These are phyloP conservation scores for Phyllosticta citribraziliensis DNA, from an alignment of 2,329 filamentous ascomycete genomes.

Conservation along the genomic window DNA sequence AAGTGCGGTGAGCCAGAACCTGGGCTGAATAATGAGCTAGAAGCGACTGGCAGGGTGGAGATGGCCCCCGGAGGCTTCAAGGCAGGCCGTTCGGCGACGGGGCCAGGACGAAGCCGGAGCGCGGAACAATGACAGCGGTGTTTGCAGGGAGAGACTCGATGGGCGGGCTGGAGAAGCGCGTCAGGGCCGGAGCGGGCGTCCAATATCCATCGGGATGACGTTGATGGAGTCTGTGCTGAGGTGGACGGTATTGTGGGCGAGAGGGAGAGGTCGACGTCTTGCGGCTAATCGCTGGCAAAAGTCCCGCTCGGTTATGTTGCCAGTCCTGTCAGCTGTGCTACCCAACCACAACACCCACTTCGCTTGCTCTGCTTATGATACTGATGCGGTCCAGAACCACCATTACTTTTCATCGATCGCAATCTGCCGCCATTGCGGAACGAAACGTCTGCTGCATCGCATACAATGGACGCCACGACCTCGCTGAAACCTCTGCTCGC, in stretches of 20 bases:
- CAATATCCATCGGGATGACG: constrained; percentile 1
- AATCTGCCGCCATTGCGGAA: background rate
- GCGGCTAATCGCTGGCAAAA: background rate
- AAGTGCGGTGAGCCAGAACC: background rate
- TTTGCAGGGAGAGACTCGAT: background rate
- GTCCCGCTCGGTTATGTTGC: background rate
- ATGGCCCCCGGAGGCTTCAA: background rate
- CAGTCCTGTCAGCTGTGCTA: background rate
- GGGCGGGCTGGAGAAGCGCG: constrained; percentile 4
- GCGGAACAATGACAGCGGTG: background rate
- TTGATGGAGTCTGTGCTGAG: background rate
- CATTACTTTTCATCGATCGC: constrained; percentile 1
- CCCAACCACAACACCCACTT: background rate
- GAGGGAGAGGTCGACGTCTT: background rate
- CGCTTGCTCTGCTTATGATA: constrained; percentile 1
- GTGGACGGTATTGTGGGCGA: background rate
- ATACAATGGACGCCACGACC: background rate
- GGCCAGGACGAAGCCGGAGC: background rate
- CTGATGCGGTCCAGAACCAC: background rate
- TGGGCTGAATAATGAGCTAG: background rate
- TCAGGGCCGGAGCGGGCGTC: background rate
- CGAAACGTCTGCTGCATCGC: constrained; percentile 3
- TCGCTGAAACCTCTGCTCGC: background rate
- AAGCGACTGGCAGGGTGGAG: background rate
- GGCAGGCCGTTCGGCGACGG: background rate